Base-by-base conservation (phyloP, 495 filamentous ascomycete species). In the Penicillium pancosmium region DNA sequence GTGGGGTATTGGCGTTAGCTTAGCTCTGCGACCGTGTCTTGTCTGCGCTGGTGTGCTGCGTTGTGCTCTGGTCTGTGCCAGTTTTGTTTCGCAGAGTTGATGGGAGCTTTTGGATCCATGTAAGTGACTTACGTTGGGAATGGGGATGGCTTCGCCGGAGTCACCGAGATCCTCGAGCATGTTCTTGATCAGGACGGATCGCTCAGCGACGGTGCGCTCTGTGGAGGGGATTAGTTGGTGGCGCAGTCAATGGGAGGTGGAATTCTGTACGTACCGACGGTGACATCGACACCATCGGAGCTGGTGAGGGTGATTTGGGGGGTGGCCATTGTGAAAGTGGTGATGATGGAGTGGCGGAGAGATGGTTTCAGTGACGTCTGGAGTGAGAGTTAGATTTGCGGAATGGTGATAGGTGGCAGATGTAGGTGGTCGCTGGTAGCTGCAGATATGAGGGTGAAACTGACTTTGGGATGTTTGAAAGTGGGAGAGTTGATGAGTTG, bases 101-200 rank as follows among this genome's bases (percentile, higher is more conserved):
- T 1, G 1, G 36, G 15, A 38, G 10, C 15, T 38, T 31, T 31
- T 9, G 27, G 8, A 31, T 31, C 1, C 19, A 21, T 21, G 36
- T 13, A 13, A 55, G 13, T 16, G 16, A 76, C 89, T 73, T 77
- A 91, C 94, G 66, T 98, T 98, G 31, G 91, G 90, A 56, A 98
- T 92, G 8, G 94, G 90, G 38, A 93, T 88, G 12, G 81, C 78
- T 62, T 91, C 84, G 9, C 73, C 79, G 48, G 87, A 75, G n/a
- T 82, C 81, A 56, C 91, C 92, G 34, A 97, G 78, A 74, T 98
- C 94, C 67, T 97, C 94, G 43, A 98, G 82, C 87, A 98, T 86
- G 80, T 97, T 94, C 84, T 97, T 97, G 83, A 98, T 93, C 19
- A 98, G 83, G 55, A 97, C 83, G 7, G 92, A 96, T 50, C 93